Percentiles rank a stretch among this genome's conserved stretches.
Conservation (phyloP, 2,329 filamentous ascomycete species). For the Pseudogymnoascus sp. region DNA sequence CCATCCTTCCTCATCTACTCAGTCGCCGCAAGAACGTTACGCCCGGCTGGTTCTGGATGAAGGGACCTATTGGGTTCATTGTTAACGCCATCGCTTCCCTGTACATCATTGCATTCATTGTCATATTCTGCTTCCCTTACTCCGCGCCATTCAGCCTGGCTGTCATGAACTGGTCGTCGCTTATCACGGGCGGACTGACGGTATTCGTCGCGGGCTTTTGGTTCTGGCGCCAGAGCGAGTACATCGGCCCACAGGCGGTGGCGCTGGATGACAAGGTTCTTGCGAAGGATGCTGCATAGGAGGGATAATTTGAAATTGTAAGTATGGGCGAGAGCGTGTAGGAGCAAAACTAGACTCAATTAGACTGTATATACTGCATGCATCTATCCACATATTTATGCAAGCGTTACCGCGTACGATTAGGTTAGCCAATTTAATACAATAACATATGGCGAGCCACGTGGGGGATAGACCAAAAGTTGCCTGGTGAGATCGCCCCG, state of each 20-base stretch:
- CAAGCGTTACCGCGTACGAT: not conserved
- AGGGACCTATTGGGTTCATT: conserved; percentile 34
- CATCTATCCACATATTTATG: not conserved
- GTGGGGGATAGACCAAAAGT: not conserved
- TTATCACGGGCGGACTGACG: conserved; percentile 35
- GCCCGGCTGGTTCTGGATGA: conserved; percentile 50
- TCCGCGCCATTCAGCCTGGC: conserved; percentile 33
- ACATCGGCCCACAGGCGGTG: conserved; percentile 20
- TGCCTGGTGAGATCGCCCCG: not conserved
- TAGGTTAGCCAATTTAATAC: not conserved
- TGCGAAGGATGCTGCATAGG: conserved; percentile 4
- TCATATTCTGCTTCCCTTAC: conserved; percentile 52
- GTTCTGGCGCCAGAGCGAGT: conserved; percentile 26
- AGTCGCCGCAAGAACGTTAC: conserved; percentile 33
- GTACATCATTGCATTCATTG: conserved; percentile 49
- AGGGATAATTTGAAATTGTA: not conserved
- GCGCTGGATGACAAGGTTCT: conserved; percentile 8
- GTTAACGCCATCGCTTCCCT: conserved; percentile 41
- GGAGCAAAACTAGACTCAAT: not conserved
- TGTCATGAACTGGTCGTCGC: conserved; percentile 42
- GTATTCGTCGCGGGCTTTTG: conserved; percentile 28
- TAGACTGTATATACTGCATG: not conserved
- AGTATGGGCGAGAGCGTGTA: too few relatives aligned
- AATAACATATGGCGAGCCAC: not conserved
- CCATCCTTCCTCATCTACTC: conserved; percentile 47